A percentile compares a stretch with the other conserved stretches of the same genome.
Evolutionary conservation across 371 early-diverging fungal species (phyloP).

Genomic region (Syncephalastrum racemosum): DNA sequence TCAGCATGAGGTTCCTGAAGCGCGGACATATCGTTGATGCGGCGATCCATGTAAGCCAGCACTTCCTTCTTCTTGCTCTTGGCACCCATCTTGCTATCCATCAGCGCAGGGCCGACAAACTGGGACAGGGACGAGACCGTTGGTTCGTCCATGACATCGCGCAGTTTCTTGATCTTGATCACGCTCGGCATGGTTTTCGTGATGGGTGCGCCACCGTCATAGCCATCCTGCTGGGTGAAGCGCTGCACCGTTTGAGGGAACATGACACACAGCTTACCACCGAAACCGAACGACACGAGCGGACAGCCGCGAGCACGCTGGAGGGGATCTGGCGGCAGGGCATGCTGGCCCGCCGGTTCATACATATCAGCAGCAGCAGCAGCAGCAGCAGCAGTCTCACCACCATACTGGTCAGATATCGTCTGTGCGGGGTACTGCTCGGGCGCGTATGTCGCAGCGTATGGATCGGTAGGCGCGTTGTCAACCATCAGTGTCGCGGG

Average conservation of each 20-base stretch:
- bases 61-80: constrained; percentile 75
- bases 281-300: constrained; percentile 82
- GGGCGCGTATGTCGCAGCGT: constrained; percentile 5
- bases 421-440: too few relatives aligned
- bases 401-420: background rate
- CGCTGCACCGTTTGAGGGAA: constrained; percentile 74
- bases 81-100: constrained; percentile 48
- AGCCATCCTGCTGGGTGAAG: constrained; percentile 46
- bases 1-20: constrained; percentile 23
- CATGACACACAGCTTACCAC: constrained; percentile 78
- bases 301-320: constrained; percentile 70
- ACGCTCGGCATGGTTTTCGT: constrained; percentile 61
- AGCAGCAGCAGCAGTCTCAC: constrained; percentile 2
- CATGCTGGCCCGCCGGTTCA: constrained; percentile 18
- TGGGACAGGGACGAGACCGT: constrained; percentile 25
- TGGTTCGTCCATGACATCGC: constrained; percentile 28
- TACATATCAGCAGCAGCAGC: constrained; percentile 21
- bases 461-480: constrained; percentile 1
- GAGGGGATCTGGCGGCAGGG: constrained; percentile 60
- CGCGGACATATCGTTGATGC: constrained; percentile 42
- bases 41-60: constrained; percentile 50
- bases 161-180: constrained; percentile 51
- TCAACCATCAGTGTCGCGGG: constrained; percentile 12
- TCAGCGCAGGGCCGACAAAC: constrained; percentile 62
- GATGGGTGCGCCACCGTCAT: constrained; percentile 35